phyloP scores from a whole-genome alignment of 768 basidiomycete genomes.

The Russula ochroleuca region DNA sequence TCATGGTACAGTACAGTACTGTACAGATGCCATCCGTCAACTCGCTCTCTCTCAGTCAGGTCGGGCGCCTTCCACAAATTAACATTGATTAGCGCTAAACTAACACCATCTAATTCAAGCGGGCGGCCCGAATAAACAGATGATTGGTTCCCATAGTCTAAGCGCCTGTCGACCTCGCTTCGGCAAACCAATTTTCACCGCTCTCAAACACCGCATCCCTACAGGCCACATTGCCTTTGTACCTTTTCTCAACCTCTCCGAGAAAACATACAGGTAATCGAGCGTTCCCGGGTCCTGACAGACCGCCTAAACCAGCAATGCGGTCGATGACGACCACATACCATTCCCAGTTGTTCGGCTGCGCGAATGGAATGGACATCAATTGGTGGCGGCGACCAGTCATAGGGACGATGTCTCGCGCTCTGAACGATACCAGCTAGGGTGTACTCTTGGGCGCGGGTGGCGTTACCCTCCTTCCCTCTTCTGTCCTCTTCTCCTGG shows the following conservation, averaged over 20 bases:
- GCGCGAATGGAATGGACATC: not conserved
- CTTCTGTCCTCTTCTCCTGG: not conserved
- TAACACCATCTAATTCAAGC: slow-evolving; percentile 1
- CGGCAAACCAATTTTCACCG: not conserved
- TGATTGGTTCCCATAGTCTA: not conserved
- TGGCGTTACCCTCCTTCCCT: not conserved
- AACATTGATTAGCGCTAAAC: slow-evolving; percentile 1
- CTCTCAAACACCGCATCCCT: slow-evolving; percentile 24
- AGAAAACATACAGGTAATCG: not conserved
- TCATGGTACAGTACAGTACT: not conserved
- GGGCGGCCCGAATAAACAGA: slow-evolving; percentile 6
- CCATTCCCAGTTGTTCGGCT: not conserved
- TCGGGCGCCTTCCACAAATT: not conserved
- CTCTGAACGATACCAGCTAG: not conserved
- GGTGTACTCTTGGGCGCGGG: not conserved
- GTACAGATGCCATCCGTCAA: not conserved
- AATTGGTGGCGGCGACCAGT: not conserved
- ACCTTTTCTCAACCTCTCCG: not conserved
- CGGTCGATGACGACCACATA: not conserved
- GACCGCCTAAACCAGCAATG: not conserved
- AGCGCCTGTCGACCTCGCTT: slow-evolving; percentile 14
- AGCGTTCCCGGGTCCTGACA: not conserved
- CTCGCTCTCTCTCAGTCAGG: not conserved
- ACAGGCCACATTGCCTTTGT: not conserved
- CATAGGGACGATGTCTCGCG: slow-evolving; percentile 9